Evolutionary conservation across 2,329 filamentous ascomycete species (phyloP).

Genomic region (Fusarium vanettenii): DNA sequence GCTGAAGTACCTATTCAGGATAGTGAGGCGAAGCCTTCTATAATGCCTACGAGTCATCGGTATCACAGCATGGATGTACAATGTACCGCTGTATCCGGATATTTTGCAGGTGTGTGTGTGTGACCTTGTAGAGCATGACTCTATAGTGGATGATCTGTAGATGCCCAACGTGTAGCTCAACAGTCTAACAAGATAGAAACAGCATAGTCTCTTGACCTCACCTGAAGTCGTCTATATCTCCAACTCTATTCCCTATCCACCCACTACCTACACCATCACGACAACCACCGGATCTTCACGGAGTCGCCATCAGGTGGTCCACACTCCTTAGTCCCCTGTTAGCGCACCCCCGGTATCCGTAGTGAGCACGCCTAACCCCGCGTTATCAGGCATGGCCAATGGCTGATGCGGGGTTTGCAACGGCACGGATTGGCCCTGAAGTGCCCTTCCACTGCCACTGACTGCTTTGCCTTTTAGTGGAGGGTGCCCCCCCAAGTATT

Average conservation of each 20-base stretch:
- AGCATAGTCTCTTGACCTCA: neutral
- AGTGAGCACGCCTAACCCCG: slow-evolving; percentile 7
- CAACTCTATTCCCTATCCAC: neutral
- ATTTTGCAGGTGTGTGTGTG: neutral
- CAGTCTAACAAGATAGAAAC: neutral
- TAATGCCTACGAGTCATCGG: neutral
- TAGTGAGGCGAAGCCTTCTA: neutral
- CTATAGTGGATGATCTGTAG: neutral
- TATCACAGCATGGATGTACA: neutral
- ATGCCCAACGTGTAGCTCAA: neutral
- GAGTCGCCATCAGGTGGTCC: neutral
- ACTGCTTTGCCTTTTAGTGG: neutral
- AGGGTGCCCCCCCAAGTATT: slow-evolving; percentile 19
- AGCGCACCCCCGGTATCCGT: neutral
- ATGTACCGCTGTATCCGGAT: neutral
- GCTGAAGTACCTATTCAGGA: neutral
- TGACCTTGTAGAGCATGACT: neutral
- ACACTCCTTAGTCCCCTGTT: neutral
- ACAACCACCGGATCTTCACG: neutral
- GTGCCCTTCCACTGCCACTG: neutral
- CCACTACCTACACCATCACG: neutral
- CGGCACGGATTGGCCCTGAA: neutral
- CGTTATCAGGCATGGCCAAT: slow-evolving; percentile 33
- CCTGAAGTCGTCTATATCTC: neutral
- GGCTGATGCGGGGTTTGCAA: slow-evolving; percentile 36